Base-by-base conservation (phyloP, 129 eudicot genomes). In the Chrysanthemum makinoi region DNA sequence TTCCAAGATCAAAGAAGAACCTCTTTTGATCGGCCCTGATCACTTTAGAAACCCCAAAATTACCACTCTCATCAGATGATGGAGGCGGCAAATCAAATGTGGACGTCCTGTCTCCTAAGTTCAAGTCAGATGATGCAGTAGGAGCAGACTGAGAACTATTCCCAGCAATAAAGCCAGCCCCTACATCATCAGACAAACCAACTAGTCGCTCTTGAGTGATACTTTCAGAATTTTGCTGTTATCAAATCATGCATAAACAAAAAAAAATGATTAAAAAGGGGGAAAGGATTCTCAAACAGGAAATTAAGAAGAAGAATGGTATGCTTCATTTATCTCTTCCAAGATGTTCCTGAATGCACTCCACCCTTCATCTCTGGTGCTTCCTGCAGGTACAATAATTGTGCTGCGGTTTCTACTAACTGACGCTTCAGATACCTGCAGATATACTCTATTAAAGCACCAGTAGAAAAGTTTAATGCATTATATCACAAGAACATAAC, bases 381-480 rank as follows among this genome's bases (percentile, higher is more conserved):
- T 90, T 82, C 99, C 99, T 76, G 99, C 96, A 16, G 99, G 99
- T 69, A 94, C 96, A 68, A 94, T 94, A 14, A 94, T 94, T 22
- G 99, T 94, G 62, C 99, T 94, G 56, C 99, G 93, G 82, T 94
- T 94, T 80, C 99, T 85, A 79, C 91, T 94, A 66, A 90, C 90
- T 69, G 99, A 94, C 53, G 99, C 99, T 86, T 94, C 99, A 65
- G 99, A 94, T 74, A 94, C 95, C 97, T 94, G 84, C 78, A 78
- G 33, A 61, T 11, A 68, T 33, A 60, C 33, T 46, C 49, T 18
- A 56, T 54, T 77, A 50, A 70, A 11, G 57, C n/a, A 69, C 30
- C 55, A 14, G 12, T 18, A 47, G 33, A 75, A 66, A 48, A 24
- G 61, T 43, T 44, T 11, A 66, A 66, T 66, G 60, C 15, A 43